Evolutionary conservation across 129 eudicot species (phyloP), one percentile per base, ranked within the genome.

Genomic region (Pulicaria dysenterica): DNA sequence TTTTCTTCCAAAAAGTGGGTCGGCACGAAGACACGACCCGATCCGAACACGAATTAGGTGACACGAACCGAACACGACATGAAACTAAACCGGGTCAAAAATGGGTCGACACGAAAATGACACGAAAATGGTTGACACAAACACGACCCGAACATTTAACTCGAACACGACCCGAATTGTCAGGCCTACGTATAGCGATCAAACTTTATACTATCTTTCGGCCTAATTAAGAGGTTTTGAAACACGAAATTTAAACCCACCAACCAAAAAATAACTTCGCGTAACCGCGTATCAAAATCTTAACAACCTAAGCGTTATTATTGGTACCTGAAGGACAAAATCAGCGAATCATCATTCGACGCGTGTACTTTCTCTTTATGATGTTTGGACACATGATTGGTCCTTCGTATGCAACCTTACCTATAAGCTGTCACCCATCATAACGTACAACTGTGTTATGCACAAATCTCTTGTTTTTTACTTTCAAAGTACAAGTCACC

Each of bases 251-350:
- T n/a, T 17, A 67, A 67, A 46, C 37, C 75, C 66, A 58, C 44
- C 72, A 67, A 71, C 44, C 44, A 9, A 24, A 43, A 71, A 68
- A 58, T n/a, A n/a, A 39, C 71, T 69, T 49, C 9, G 76, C 40
- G 70, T 59, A 69, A 69, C 76, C 71, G 81, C 70, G 64, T 69
- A 40, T 36, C 13, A 51, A 64, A 51, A 50, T 44, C 63, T 64
- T 63, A 51, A 37, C 58, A 57, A 59, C 55, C 77, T 38, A 37
- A 60, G 50, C 48, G 14, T 46, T 69, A 47, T 36, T 38, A 60
- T 58, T 49, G 19, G 45, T 75, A 42, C 55, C 1, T 9, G 65
- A 55, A 37, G 9, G 1, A 10, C 58, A 6, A 4, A 54, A 3
- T 43, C 38, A 73, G 1, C 68, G 19, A 54, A 76, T 54, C n/a